These are phyloP conservation scores for Rhodotorula kratochvilovae DNA, from an alignment of 768 basidiomycete species.

Conservation along the genomic window DNA sequence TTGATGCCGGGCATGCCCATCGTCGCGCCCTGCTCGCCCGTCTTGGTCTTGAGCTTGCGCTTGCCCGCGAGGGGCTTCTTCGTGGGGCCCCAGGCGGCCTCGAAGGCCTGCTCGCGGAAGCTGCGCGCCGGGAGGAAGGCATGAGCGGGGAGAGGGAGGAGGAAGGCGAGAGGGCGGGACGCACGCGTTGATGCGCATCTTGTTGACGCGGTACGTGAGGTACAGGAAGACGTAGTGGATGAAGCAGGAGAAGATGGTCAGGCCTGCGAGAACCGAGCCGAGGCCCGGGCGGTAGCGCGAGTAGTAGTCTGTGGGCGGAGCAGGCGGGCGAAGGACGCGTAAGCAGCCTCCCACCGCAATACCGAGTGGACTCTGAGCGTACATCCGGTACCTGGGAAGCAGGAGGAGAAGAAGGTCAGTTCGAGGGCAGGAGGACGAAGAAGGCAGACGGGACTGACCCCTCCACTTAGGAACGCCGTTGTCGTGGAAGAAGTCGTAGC, in stretches of 20 bases:
- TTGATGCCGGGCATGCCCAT: slow-evolving; percentile 56
- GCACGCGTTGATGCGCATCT: slow-evolving; percentile 63
- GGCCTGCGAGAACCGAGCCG: slow-evolving; percentile 70
- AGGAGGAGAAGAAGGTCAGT: neutral
- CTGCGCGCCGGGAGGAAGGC: slow-evolving; percentile 46
- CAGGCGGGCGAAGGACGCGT: neutral
- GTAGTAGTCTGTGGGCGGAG: slow-evolving; percentile 85
- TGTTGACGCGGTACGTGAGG: slow-evolving; percentile 70
- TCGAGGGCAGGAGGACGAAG: neutral
- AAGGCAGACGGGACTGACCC: slow-evolving; percentile 47
- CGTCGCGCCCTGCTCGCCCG: slow-evolving; percentile 46
- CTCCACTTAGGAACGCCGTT: slow-evolving; percentile 97
- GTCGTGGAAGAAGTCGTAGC: slow-evolving; percentile 85
- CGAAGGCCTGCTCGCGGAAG: slow-evolving; percentile 55
- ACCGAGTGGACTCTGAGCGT: neutral
- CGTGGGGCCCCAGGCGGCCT: neutral
- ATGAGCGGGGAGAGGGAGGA: slow-evolving; percentile 8
- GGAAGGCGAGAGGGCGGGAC: slow-evolving; percentile 40
- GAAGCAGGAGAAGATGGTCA: slow-evolving; percentile 68
- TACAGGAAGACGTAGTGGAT: slow-evolving; percentile 76
- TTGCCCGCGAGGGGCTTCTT: slow-evolving; percentile 44
- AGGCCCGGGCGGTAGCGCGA: slow-evolving; percentile 91
- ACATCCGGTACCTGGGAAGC: slow-evolving; percentile 41
- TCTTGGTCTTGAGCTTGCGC: slow-evolving; percentile 55
- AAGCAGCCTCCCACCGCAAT: neutral